Percentiles rank a stretch among this genome's conserved stretches.
Conservation (phyloP, 352 stramenopile genomes). For the Peronospora destructor region DNA sequence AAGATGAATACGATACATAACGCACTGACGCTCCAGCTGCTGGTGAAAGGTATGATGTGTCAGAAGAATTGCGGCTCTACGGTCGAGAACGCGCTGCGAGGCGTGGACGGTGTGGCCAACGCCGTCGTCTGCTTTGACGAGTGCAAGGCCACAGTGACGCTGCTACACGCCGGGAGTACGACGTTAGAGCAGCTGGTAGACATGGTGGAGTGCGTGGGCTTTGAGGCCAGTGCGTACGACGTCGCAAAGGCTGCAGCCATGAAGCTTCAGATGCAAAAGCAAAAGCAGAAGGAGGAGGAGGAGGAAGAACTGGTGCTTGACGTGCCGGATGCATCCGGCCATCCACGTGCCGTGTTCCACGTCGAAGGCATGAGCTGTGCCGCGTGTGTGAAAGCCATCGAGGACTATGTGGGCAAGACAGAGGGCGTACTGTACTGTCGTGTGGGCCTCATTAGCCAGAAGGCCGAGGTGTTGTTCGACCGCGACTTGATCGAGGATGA, state of each 20-base stretch:
- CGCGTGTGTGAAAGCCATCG: conserved; percentile 82
- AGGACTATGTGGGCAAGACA: conserved; percentile 61
- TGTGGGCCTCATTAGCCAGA: conserved; percentile 81
- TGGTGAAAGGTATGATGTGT: conserved; percentile 92
- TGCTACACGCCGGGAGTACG: conserved; percentile 36
- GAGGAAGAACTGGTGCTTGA: conserved; percentile 14
- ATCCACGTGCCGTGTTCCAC: conserved; percentile 75
- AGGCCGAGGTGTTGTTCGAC: conserved; percentile 80
- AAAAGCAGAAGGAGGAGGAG: conserved; percentile 19
- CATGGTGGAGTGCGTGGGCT: conserved; percentile 74
- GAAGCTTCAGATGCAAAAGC: conserved; percentile 39
- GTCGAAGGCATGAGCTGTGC: conserved; percentile 85
- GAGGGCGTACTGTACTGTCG: conserved; percentile 67
- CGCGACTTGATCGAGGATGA: conserved; percentile 58
- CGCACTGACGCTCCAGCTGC: conserved; percentile 37
- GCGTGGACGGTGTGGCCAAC: conserved; percentile 59
- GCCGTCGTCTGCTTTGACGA: conserved; percentile 74
- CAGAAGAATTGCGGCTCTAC: conserved; percentile 94
- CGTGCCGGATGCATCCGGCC: conserved; percentile 19
- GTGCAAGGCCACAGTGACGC: conserved; percentile 51
- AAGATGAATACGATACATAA: not conserved
- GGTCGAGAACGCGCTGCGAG: conserved; percentile 48
- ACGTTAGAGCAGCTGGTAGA: conserved; percentile 63
- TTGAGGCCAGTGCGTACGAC: conserved; percentile 53
- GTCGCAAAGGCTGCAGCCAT: conserved; percentile 45